Percentiles rank a stretch among this genome's conserved stretches.
phyloP scores from a whole-genome alignment of 768 basidiomycete genomes.

The Lyophyllum shimeji region DNA sequence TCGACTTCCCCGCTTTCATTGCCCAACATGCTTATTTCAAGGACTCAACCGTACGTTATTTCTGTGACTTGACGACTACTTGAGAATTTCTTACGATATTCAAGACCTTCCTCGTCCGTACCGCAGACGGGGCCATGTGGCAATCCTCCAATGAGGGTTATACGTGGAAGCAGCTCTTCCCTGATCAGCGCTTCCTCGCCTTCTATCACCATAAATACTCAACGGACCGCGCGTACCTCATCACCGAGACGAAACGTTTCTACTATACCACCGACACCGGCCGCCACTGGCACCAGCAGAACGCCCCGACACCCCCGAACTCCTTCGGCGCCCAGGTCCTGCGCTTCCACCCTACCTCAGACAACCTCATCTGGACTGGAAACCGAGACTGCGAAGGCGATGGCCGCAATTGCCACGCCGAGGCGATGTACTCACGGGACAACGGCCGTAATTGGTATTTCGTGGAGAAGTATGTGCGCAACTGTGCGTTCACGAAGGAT shows the following conservation, averaged over 20 bases:
- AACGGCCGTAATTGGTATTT: conserved; percentile 76
- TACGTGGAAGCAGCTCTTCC: conserved; percentile 72
- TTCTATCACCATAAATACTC: conserved; percentile 86
- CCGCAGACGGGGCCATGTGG: conserved; percentile 80
- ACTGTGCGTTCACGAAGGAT: conserved; percentile 93
- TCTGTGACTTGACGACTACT: neutral
- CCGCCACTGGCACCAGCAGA: conserved; percentile 56
- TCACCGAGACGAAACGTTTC: conserved; percentile 64
- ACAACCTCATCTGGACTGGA: conserved; percentile 90
- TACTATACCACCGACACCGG: conserved; percentile 88
- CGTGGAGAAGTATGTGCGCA: conserved; percentile 84
- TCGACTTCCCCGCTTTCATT: conserved; percentile 63
- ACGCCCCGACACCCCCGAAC: conserved; percentile 75
- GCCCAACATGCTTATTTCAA: conserved; percentile 85
- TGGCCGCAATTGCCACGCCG: conserved; percentile 60
- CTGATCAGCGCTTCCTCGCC: conserved; percentile 66
- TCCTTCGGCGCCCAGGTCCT: conserved; percentile 72
- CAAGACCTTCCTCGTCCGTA: conserved; percentile 81
- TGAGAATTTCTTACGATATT: conserved; percentile 2
- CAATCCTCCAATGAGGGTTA: conserved; percentile 96
- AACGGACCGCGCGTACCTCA: conserved; percentile 83
- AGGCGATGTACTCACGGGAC: conserved; percentile 72
- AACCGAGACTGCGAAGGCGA: conserved; percentile 57
- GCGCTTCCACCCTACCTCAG: conserved; percentile 85
- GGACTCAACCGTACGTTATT: conserved; percentile 57